Evolutionary conservation across 768 basidiomycete species (phyloP).

Genomic region (Naganishia antarctica): DNA sequence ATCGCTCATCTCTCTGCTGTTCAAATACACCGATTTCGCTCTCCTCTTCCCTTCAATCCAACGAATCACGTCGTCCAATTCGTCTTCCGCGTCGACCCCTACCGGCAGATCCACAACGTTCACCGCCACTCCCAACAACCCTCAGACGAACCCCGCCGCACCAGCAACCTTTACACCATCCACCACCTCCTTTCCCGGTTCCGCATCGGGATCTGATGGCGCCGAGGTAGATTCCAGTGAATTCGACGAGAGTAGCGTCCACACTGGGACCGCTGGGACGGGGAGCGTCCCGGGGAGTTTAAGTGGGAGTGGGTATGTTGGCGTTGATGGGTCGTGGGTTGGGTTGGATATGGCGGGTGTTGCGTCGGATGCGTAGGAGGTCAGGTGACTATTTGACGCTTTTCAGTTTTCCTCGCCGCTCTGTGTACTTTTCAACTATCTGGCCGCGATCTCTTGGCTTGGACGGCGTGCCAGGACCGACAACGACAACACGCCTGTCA

Average conservation of each 20-base stretch:
- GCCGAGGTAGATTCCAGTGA: constrained; percentile 12
- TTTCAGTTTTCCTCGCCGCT: too few species aligned
- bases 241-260: constrained; percentile 7
- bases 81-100: constrained; percentile 23
- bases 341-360: constrained; percentile 6
- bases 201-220: constrained; percentile 16
- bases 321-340: constrained; percentile 19
- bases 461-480: too few species aligned
- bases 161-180: constrained; percentile 25
- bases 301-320: constrained; percentile 8
- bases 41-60: constrained; percentile 20
- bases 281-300: constrained; percentile 5
- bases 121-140: constrained; percentile 30
- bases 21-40: constrained; percentile 15
- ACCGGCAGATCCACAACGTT: constrained; percentile 46
- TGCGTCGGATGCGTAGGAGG: neutral
- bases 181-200: constrained; percentile 20
- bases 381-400: too few species aligned
- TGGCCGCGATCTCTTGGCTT: too few species aligned
- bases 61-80: constrained; percentile 30
- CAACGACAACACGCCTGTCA: too few species aligned
- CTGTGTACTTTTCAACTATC: too few species aligned
- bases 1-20: neutral
- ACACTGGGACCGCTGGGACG: constrained; percentile 9
- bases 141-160: constrained; percentile 31